Conservation (phyloP, 2,329 filamentous ascomycete genomes). For the Aspergillus pseudoterreus region DNA sequence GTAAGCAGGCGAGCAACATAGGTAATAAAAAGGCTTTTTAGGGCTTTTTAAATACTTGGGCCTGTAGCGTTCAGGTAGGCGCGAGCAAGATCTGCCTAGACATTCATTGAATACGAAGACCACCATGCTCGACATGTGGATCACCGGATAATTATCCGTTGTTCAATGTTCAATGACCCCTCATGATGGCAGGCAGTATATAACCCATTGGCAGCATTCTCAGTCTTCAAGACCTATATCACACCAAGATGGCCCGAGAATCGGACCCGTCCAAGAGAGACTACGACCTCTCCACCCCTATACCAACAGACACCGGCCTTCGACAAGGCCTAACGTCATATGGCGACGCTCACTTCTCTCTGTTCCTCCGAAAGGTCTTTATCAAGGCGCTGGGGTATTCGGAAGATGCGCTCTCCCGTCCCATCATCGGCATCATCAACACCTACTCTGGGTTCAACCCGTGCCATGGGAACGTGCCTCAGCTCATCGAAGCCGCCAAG, state of each 20-base stretch:
- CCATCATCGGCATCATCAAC: constrained; percentile 72
- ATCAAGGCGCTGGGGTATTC: constrained; percentile 73
- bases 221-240: too few relatives aligned
- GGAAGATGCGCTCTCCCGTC: constrained; percentile 65
- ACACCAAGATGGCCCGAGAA: not conserved
- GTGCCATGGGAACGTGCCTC: constrained; percentile 68
- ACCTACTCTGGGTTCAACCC: constrained; percentile 71
- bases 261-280: constrained; percentile 31
- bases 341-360: constrained; percentile 70
- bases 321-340: constrained; percentile 65
- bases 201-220: too few relatives aligned
- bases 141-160: too few relatives aligned
- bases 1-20: too few relatives aligned
- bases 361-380: constrained; percentile 72
- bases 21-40: too few relatives aligned
- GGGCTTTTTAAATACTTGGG: too few relatives aligned
- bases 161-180: too few relatives aligned
- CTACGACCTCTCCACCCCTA: constrained; percentile 57
- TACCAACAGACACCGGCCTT: constrained; percentile 52
- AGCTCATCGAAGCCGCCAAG: constrained; percentile 67
- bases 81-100: too few relatives aligned
- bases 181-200: too few relatives aligned
- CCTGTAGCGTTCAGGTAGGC: too few relatives aligned
- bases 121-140: too few relatives aligned
- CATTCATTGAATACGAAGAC: too few relatives aligned